These are phyloP conservation scores for Scedosporium minutisporum DNA, from an alignment of 2,329 filamentous ascomycete species.

Conservation along the genomic window DNA sequence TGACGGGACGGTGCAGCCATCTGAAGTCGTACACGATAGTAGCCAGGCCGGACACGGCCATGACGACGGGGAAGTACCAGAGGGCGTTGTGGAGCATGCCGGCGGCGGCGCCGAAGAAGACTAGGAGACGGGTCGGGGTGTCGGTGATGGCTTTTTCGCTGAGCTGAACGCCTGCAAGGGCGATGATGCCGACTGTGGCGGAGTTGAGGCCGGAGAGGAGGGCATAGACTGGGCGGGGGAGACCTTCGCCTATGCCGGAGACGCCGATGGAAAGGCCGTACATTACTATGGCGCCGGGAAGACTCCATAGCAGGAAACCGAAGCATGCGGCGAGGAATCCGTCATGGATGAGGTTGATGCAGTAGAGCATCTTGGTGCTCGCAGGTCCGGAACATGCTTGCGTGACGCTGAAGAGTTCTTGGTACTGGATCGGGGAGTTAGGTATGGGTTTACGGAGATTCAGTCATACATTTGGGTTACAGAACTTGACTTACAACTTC, in stretches of 20 bases:
- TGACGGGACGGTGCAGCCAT: constrained; percentile 30
- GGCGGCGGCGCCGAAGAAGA: constrained; percentile 53
- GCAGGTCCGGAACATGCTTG: constrained; percentile 59
- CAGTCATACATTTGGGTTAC: background rate
- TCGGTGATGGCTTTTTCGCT: constrained; percentile 60
- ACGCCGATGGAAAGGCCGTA: constrained; percentile 58
- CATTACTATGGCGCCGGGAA: constrained; percentile 64
- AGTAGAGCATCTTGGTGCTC: constrained; percentile 64
- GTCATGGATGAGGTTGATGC: constrained; percentile 53
- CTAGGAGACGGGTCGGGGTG: constrained; percentile 48
- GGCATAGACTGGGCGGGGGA: constrained; percentile 56
- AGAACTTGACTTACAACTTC: constrained; percentile 38
- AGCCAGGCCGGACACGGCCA: constrained; percentile 42
- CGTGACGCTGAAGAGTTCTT: constrained; percentile 61
- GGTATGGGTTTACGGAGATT: background rate
- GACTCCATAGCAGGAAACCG: constrained; percentile 55
- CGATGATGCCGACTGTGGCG: constrained; percentile 62
- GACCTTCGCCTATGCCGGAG: constrained; percentile 43
- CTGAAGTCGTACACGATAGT: constrained; percentile 48
- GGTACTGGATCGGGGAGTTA: constrained; percentile 37
- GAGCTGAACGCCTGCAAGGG: constrained; percentile 58
- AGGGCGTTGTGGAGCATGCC: constrained; percentile 62
- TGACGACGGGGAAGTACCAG: constrained; percentile 65
- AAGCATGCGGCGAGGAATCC: constrained; percentile 49
- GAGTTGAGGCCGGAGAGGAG: constrained; percentile 64